Conservation (phyloP, 2,329 filamentous ascomycete genomes). For the Nannizziopsis arthrosporioides region DNA sequence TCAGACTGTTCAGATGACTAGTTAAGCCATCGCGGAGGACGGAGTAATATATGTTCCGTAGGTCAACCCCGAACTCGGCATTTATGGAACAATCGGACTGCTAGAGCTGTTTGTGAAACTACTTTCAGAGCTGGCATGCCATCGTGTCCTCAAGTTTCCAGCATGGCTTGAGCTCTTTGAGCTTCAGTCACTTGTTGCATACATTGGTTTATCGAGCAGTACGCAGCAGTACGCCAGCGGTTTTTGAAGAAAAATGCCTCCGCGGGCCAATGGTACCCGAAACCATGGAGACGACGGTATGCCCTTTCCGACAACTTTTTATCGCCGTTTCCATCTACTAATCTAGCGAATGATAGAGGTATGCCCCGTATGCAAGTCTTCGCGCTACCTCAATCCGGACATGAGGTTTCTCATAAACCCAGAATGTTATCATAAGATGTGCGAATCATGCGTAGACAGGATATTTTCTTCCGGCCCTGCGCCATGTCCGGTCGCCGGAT, state of each 20-base stretch:
- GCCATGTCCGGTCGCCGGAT: slow-evolving; percentile 82
- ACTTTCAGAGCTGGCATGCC: too few species aligned
- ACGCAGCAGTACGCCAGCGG: too few species aligned
- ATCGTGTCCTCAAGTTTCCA: too few species aligned
- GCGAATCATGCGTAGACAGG: slow-evolving; percentile 85
- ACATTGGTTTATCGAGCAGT: too few species aligned
- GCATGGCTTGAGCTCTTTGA: background rate
- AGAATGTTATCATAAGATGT: slow-evolving; percentile 99
- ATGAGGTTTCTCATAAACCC: slow-evolving; percentile 95
- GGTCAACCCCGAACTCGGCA: too few species aligned
- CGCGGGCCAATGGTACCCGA: slow-evolving; percentile 23
- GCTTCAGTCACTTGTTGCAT: background rate
- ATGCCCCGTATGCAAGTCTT: slow-evolving; percentile 95
- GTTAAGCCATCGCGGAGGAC: too few species aligned
- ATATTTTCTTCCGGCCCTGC: slow-evolving; percentile 88
- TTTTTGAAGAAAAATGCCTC: slow-evolving; percentile 20
- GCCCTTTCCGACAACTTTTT: slow-evolving; percentile 10
- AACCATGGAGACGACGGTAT: slow-evolving; percentile 32
- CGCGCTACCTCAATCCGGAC: slow-evolving; percentile 84
- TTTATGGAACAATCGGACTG: too few species aligned
- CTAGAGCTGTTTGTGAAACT: too few species aligned
- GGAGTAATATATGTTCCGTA: too few species aligned
- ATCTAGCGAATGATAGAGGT: slow-evolving; percentile 47
- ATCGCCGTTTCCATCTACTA: background rate
- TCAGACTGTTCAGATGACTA: too few species aligned